Evolutionary conservation across 768 basidiomycete genomes (phyloP).

Genomic region (Panaeolus cyanescens): DNA sequence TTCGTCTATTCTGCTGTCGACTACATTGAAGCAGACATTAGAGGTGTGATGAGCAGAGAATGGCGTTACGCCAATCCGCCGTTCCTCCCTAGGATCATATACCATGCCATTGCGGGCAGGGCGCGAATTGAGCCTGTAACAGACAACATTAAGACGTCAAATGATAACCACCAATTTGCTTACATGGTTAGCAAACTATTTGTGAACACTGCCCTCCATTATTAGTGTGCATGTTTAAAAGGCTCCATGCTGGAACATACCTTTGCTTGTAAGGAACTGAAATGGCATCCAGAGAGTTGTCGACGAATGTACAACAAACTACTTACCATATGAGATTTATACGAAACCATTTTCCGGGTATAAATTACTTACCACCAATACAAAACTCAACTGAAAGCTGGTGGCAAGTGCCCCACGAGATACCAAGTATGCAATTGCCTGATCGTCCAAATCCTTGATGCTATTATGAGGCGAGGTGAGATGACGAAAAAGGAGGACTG

Average conservation of each 20-base stretch:
- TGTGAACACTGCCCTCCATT: conserved; percentile 16
- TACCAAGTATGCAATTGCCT: conserved; percentile 16
- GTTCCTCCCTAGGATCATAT: not conserved
- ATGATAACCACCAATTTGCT: not conserved
- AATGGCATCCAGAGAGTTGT: conserved; percentile 27
- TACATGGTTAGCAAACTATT: conserved; percentile 24
- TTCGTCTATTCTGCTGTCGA: conserved; percentile 1
- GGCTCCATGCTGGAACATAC: conserved; percentile 7
- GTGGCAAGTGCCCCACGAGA: conserved; percentile 16
- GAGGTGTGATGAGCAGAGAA: not conserved
- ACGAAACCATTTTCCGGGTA: not conserved
- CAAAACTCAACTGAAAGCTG: conserved; percentile 19
- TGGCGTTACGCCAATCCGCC: not conserved
- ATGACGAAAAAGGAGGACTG: not conserved
- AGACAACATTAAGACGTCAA: not conserved
- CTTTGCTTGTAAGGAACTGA: conserved; percentile 26
- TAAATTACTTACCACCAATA: conserved; percentile 18
- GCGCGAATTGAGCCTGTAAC: conserved; percentile 23
- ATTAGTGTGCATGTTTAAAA: not conserved
- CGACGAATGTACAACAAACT: conserved; percentile 23
- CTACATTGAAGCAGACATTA: conserved; percentile 12
- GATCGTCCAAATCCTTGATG: conserved; percentile 15
- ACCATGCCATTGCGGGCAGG: conserved; percentile 16
- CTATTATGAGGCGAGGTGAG: not conserved
- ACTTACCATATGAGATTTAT: not conserved